Base-by-base conservation (phyloP, 139 green algal genomes). In the Chlamydomonas schloesseri region DNA sequence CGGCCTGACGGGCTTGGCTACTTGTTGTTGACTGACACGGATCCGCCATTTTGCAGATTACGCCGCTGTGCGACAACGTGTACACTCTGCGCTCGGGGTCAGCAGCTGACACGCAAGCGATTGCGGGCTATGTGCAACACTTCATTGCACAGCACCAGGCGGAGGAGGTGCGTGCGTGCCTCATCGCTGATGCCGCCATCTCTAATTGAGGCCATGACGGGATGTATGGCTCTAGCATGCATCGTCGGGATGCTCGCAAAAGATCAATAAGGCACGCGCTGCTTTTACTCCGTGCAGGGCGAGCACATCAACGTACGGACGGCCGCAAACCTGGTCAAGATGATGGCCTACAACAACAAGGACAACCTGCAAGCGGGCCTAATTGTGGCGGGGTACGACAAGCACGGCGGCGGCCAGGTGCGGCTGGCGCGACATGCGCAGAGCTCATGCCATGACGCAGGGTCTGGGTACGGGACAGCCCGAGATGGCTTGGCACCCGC, bases 291-390 rank as follows among this genome's bases (percentile, higher is more conserved):
- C 26, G 1, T 50, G 15, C 37, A 84, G 50, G 92, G 93, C 47
- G 83, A 91, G 0, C 86, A 93, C 28, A 88, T 95, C 0, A 71
- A 67, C n/a, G 95, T 98, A 11, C 88, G 93, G 81, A 95, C 93
- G n/a, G 97, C 94, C 26, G 97, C 97, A 24, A 94, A 93, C 69
- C 88, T 99, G 68, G 93, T 94, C 6, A 93, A 91, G 80, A 86
- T 93, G 75, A 90, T 98, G 58, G 92, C 91, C 0, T 99, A 99
- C 89, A 88, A 93, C 37, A 98, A 99, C 89, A 99, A 98, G 89
- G 95, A 95, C 28, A 80, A 71, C 86, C 68, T 95, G 69, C 71
- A 89, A 82, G 91, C 91, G 31, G 91, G 87, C 18, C 67, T 94
- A 2, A 93, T 94, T 26, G 79, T 94, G 26, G 89, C 85, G 34